Conservation (phyloP, 805 yeast species). For the Candida peoriensis region DNA sequence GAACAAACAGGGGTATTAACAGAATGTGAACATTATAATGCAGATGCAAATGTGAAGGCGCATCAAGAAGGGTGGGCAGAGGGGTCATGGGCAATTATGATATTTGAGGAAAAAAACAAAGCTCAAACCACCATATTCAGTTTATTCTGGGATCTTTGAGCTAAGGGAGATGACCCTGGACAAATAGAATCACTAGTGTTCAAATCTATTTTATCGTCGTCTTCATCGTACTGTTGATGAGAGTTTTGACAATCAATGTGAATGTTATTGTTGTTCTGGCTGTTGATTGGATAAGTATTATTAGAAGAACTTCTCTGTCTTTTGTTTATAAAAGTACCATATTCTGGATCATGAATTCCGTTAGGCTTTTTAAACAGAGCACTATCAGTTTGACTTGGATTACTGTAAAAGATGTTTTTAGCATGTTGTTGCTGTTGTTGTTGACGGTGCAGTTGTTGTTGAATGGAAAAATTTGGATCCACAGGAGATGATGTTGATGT, state of each 20-base stretch:
- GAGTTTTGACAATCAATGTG: too few relatives aligned
- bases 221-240: background rate
- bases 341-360: slow-evolving; percentile 4
- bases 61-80: too few relatives aligned
- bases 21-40: too few relatives aligned
- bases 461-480: slow-evolving; percentile 7
- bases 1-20: too few relatives aligned
- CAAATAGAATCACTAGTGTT: too few relatives aligned
- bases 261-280: too few relatives aligned
- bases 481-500: slow-evolving; percentile 7
- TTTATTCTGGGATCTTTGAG: slow-evolving; percentile 9
- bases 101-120: too few relatives aligned
- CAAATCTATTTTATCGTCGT: background rate
- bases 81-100: too few relatives aligned
- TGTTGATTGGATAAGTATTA: too few relatives aligned
- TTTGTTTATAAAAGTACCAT: slow-evolving; percentile 4
- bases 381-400: slow-evolving; percentile 1
- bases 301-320: slow-evolving; percentile 1
- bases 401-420: slow-evolving; percentile 4
- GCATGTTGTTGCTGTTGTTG: background rate
- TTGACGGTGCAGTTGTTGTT: background rate
- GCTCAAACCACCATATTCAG: slow-evolving; percentile 9
- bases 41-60: too few relatives aligned
- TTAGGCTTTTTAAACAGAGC: slow-evolving; percentile 2
- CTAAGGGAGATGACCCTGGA: slow-evolving; percentile 7